Evolutionary conservation across 176 grass and related monocot genomes (phyloP).

Genomic region (Hordeum marinum): DNA sequence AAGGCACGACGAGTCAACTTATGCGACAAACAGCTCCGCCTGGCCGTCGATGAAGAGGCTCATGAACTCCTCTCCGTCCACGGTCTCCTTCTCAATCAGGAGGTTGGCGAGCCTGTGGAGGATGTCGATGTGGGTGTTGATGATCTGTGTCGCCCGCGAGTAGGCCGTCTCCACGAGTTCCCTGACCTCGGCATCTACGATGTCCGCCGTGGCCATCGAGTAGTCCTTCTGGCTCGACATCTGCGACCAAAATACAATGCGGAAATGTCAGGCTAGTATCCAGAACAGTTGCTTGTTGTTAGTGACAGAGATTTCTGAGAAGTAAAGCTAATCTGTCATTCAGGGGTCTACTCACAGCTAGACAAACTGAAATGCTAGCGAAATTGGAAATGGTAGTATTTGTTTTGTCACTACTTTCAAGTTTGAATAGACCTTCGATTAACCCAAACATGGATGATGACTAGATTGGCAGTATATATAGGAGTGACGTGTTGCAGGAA

Average conservation of each 20-base stretch:
- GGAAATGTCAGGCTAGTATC: neutral
- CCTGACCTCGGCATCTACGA: slow-evolving; percentile 88
- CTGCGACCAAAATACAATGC: slow-evolving; percentile 12
- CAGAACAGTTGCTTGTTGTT: neutral
- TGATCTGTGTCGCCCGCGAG: slow-evolving; percentile 64
- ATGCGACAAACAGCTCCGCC: slow-evolving; percentile 83
- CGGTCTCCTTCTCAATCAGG: slow-evolving; percentile 94
- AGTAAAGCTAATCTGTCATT: neutral
- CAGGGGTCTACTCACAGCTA: neutral
- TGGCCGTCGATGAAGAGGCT: slow-evolving; percentile 95
- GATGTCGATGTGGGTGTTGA: slow-evolving; percentile 75
- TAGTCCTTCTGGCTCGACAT: slow-evolving; percentile 98
- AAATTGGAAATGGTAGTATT: neutral
- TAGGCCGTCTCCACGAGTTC: slow-evolving; percentile 87
- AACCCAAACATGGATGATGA: neutral
- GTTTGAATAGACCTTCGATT: neutral
- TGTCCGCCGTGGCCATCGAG: slow-evolving; percentile 89
- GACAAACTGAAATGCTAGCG: neutral
- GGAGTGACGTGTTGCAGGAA: neutral
- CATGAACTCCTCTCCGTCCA: slow-evolving; percentile 98
- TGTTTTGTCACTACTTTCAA: neutral
- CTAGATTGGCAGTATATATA: slow-evolving; percentile 3
- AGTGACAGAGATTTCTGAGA: neutral
- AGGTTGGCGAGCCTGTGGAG: slow-evolving; percentile 88
- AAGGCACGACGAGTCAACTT: neutral